Percentiles rank a stretch among this genome's conserved stretches.
phyloP scores from a whole-genome alignment of 148 eudicot genomes.

The Cornus kousa region DNA sequence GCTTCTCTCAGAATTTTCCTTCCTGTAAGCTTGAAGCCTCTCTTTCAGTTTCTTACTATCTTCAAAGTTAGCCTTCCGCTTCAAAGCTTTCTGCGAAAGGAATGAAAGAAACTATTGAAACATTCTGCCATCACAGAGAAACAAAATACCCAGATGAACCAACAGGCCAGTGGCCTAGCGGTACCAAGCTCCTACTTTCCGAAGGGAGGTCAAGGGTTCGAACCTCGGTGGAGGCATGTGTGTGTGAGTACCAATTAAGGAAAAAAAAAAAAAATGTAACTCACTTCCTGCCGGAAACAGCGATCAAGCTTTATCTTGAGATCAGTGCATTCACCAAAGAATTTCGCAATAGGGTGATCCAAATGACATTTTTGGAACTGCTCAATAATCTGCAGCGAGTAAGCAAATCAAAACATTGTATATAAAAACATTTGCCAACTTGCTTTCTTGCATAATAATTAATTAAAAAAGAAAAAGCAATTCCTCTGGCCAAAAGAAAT shows the following conservation, averaged over 20 bases:
- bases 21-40: too few species aligned
- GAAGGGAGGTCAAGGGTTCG: too few species aligned
- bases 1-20: too few species aligned
- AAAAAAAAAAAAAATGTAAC: slow-evolving; percentile 18
- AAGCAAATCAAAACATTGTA: not conserved
- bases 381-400: slow-evolving; percentile 70
- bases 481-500: not conserved
- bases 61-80: slow-evolving; percentile 89
- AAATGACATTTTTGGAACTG: slow-evolving; percentile 81
- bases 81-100: slow-evolving; percentile 71
- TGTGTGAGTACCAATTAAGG: not conserved
- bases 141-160: not conserved
- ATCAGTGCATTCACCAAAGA: slow-evolving; percentile 84
- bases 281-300: slow-evolving; percentile 88
- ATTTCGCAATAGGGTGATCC: slow-evolving; percentile 79
- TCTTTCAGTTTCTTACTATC: slow-evolving; percentile 10
- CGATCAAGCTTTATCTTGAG: slow-evolving; percentile 89
- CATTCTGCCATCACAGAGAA: not conserved
- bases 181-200: too few species aligned
- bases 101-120: not conserved
- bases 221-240: too few species aligned
- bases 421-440: not conserved
- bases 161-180: too few species aligned
- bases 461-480: not conserved
- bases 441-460: not conserved